Evolutionary conservation across 768 basidiomycete species (phyloP), one percentile per base, ranked within the genome.

Genomic region (Astraeus odoratus): DNA sequence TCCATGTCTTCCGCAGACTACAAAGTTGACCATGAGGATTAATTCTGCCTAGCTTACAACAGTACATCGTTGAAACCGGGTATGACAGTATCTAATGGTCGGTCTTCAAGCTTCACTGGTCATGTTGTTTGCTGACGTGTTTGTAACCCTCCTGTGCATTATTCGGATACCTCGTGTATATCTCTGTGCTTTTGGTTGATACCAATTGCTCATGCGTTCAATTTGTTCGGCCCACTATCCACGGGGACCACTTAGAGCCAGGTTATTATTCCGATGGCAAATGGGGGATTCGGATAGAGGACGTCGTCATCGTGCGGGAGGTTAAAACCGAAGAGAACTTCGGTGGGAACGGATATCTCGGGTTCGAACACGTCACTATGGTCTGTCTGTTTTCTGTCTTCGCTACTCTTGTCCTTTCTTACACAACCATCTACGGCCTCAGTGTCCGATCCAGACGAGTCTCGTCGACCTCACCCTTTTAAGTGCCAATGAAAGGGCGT

Each of bases 231-330:
- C 22, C 12, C 16, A 0, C 35, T 29, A 6, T 34, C 8, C 24
- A 40, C 16, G 23, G 13, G 27, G 49, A 26, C 15, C 29, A 16
- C 30, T 23, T 51, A 79, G 93, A 95, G 52, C 93, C 93, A 1
- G 92, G 93, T 8, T 95, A 86, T 61, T 96, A 96, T 60, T 81
- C 79, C 7, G 93, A 97, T 54, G 95, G 93, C 2, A 69, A 74
- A 36, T 98, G 83, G 56, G 95, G 94, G 2, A 91, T 98, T 55
- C 82, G 96, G 4, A 89, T 95, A 54, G 95, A 99, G 67, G 92
- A 79, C 62, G 75, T 97, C 34, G 80, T 93, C 18, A 69, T 95
- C 16, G 86, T 95, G 3, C 73, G 76, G 39, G 75, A 81, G 35
- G 82, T 66, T 8, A 62, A 83, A 43, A 91, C 90, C 1, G 77